phyloP scores from a whole-genome alignment of 306 rosid species.

The Castanopsis chinensis region DNA sequence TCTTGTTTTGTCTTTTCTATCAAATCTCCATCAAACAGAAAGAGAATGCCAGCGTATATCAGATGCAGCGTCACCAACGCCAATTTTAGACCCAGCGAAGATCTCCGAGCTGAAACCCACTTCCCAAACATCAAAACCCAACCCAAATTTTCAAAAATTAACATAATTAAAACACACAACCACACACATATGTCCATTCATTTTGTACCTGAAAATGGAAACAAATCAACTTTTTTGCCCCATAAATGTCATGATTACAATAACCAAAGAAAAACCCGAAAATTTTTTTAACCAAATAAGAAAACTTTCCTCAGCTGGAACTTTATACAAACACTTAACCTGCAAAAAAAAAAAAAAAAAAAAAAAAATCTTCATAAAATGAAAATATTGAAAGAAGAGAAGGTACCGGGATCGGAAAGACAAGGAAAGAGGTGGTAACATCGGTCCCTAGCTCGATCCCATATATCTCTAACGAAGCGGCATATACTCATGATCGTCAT shows the following conservation, averaged over 20 bases:
- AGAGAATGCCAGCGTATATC: slow-evolving; percentile 61
- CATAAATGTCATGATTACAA: neutral
- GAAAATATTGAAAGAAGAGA: neutral
- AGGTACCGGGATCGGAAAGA: slow-evolving; percentile 79
- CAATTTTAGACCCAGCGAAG: slow-evolving; percentile 69
- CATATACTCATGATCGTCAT: slow-evolving; percentile 54
- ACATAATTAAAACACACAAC: neutral
- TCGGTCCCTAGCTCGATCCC: slow-evolving; percentile 52
- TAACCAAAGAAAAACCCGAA: too few species aligned
- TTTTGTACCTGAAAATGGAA: neutral
- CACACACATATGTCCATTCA: neutral
- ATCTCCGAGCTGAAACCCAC: slow-evolving; percentile 69
- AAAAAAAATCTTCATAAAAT: neutral
- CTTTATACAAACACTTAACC: too few species aligned
- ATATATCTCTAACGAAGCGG: slow-evolving; percentile 31
- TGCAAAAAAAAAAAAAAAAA: too few species aligned
- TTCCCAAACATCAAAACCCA: slow-evolving; percentile 7
- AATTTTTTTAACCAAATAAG: too few species aligned
- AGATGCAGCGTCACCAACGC: slow-evolving; percentile 70
- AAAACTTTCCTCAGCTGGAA: too few species aligned
- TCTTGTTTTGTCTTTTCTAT: slow-evolving; percentile 64
- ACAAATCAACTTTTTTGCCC: neutral
- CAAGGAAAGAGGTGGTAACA: slow-evolving; percentile 57
- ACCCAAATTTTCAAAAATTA: neutral
- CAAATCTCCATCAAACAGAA: slow-evolving; percentile 71